A percentile compares a stretch with the other conserved stretches of the same genome.
Evolutionary conservation across 805 yeast species (phyloP).

Genomic region (Cyberlindnera maritima): DNA sequence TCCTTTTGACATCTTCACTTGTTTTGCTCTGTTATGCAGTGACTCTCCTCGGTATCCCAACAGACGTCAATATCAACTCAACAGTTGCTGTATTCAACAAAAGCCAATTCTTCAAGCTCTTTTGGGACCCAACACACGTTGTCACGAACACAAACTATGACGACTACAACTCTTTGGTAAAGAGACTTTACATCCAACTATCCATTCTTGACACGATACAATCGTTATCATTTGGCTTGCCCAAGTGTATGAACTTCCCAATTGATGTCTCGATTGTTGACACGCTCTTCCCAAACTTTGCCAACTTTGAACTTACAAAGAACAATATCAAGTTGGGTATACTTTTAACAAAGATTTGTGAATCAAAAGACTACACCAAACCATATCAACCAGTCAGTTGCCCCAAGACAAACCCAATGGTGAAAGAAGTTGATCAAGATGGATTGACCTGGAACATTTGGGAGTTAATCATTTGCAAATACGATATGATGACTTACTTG

Average conservation of each 20-base stretch:
- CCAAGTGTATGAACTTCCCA: constrained; percentile 29
- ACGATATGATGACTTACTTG: constrained; percentile 36
- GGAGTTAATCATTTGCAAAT: constrained; percentile 33
- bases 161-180: constrained; percentile 27
- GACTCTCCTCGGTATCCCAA: constrained; percentile 56
- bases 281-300: constrained; percentile 18
- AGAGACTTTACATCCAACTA: constrained; percentile 46
- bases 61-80: constrained; percentile 48
- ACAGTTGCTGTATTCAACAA: constrained; percentile 57
- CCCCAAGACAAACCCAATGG: constrained; percentile 2
- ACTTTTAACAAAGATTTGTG: constrained; percentile 19
- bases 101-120: constrained; percentile 44
- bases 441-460: constrained; percentile 25
- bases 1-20: constrained; percentile 28
- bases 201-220: constrained; percentile 51
- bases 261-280: constrained; percentile 19
- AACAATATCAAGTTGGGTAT: constrained; percentile 28
- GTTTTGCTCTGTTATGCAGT: constrained; percentile 52
- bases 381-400: not conserved
- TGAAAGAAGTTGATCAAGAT: constrained; percentile 11
- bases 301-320: constrained; percentile 19
- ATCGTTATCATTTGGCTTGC: constrained; percentile 50
- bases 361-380: constrained; percentile 4
- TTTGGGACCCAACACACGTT: constrained; percentile 18
- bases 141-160: constrained; percentile 23